Evolutionary conservation across 2,329 filamentous ascomycete species (phyloP), one percentile per base, ranked within the genome.

Genomic region (Phialocephala sp.): DNA sequence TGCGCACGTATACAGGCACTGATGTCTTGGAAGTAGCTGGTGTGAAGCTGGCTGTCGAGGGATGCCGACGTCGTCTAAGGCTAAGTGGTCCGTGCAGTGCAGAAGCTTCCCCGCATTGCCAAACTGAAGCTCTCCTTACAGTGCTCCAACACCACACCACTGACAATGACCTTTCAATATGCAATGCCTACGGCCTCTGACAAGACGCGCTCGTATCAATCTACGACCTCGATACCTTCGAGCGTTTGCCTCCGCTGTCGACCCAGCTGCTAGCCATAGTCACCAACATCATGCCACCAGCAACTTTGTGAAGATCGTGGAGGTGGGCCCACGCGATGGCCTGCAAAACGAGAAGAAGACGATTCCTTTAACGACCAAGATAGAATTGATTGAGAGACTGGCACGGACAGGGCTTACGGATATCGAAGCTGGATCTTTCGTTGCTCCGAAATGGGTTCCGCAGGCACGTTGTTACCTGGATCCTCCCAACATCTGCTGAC

Each of bases 301-400:
- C 60, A 76, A 77, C 62, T 71, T 69, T 18, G 83, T 88, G 67
- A 84, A 82, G 78, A 88, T 96, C 45, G 89, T 95, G 68, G 92
- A 96, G 80, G 92, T 96, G 68, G 92, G 91, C 9, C 92, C 92
- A 39, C 85, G 92, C 70, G 92, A 96, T 80, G 92, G 92, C n/a
- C 80, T 96, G 61, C 92, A 97, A 76, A 96, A 95, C 75, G 91
- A 95, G 80, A 91, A 91, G 79, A 86, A 82, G 69, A 83, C 83
- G 35, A 90, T 96, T 69, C 82, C 91, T 0, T 81, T 92, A 12
- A 82, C 84, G 8, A 93, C 89, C 2, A 96, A 96, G 78, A 85
- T 94, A 63, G 87, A 93, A 71, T 79, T 96, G 61, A 91, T 96
- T 45, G 84, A 89, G 71, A 82, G 86, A 66, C 80, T 96, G 67